Evolutionary conservation across 345 rosid species (phyloP), one percentile per base, ranked within the genome.

Genomic region (Boechera stricta): DNA sequence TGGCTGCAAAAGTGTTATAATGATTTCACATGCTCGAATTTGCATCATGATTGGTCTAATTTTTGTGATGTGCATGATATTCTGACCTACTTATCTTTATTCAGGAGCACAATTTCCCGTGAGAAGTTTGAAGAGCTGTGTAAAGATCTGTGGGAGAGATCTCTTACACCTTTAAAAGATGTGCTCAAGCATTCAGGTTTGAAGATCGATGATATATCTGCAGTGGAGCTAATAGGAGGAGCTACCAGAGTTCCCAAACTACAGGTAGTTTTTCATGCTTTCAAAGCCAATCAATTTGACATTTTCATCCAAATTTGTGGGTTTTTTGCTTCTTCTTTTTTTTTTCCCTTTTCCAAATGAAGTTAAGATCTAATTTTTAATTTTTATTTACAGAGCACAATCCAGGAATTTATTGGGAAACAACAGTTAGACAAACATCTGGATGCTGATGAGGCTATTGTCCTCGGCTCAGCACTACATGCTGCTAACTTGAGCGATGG

Each of bases 401-500:
- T 96, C 78, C 99, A 87, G 82, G 99, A 96, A 81, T 93, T 83
- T 84, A 87, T 96, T 64, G 97, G 95, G 74, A 91, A 90, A 83
- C 90, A 84, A 79, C 96, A 87, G 62, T 85, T 96, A 77, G 99
- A 87, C 87, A 96, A 84, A 79, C 99, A 96, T 89, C 84, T 96
- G 66, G 99, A 96, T 87, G 97, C 99, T 69, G 99, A 96, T 84
- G 99, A 96, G 84, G 99, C 98, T 54, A 86, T 90, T 77, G 99
- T 88, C 84, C 97, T 96, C 39, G 99, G 99, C 74, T 79, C 96
- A 28, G 72, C 99, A n/a, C 80, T 96, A 42, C 90, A 84, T 86
- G 98, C 99, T 72, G 99, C 99, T 69, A 96, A 96, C 86, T 72
- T 96, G 76, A 96, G 99, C 80, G 99, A 96, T 87, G 97, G 98